phyloP scores from a whole-genome alignment of 768 basidiomycete species.

The Leccinum barrowsii region DNA sequence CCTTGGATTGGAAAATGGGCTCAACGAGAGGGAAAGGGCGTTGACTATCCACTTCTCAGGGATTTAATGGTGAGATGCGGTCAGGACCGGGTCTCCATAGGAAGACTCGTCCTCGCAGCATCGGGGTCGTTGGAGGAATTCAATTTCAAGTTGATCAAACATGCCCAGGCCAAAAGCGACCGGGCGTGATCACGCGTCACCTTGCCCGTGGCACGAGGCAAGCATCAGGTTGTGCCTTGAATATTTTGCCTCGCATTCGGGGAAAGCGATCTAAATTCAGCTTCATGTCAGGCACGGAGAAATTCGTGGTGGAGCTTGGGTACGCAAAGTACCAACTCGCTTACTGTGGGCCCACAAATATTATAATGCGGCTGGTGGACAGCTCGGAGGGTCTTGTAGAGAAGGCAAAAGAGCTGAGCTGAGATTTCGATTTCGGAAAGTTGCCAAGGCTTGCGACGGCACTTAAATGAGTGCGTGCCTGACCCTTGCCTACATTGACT shows the following conservation, averaged over 20 bases:
- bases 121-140: not conserved
- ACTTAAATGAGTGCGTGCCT: constrained; percentile 25
- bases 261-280: constrained; percentile 2
- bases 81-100: not conserved
- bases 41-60: not conserved
- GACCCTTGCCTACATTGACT: constrained; percentile 3
- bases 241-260: not conserved
- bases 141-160: not conserved
- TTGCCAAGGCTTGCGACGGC: not conserved
- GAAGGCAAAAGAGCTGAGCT: not conserved
- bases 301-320: constrained; percentile 9
- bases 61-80: not conserved
- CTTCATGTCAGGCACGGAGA: constrained; percentile 7
- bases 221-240: constrained; percentile 1
- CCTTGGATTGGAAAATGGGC: not conserved
- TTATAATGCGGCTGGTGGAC: not conserved
- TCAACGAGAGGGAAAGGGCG: not conserved
- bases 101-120: not conserved
- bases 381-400: not conserved
- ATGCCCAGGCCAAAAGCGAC: constrained; percentile 4
- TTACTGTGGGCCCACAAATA: not conserved
- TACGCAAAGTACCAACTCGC: constrained; percentile 2
- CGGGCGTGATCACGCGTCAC: not conserved
- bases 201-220: constrained; percentile 2
- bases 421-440: not conserved